Base-by-base conservation (phyloP, 2,329 filamentous ascomycete genomes). In the Ophiostoma himal-ulmi region DNA sequence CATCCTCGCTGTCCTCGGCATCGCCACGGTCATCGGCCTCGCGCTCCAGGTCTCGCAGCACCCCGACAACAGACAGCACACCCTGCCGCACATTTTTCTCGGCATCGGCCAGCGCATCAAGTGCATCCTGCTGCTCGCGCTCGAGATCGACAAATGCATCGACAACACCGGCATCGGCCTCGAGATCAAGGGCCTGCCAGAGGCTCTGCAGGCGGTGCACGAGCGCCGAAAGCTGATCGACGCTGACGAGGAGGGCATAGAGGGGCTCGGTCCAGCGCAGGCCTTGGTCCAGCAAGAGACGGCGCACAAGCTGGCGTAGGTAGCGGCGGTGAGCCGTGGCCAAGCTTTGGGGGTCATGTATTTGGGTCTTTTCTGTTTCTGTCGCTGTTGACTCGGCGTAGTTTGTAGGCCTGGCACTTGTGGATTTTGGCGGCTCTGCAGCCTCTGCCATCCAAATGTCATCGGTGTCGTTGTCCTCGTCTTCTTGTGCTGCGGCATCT, bases 181-280 rank as follows among this genome's bases (percentile, higher is more conserved):
- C 92, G 0, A 96, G 85, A 77, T 97, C 93, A 48, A 93, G 83
- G 0, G 90, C 89, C 22, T 87, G 86, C 83, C 94, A 95, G 68
- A 95, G 88, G 1, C 83, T 84, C 73, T 95, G 89, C 0, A 97
- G 84, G 2, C 92, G 90, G 69, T 88, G 85, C 65, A 95, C 86
- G 54, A 93, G 87, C 0, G 92, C 90, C 36, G 92, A 88, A 13
- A 97, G 88, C 74, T 90, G 90, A 78, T 97, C 94, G n/a, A 93
- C 86, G 75, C 91, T 88, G 30, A 87, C 84, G 44, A 93, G 85
- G 6, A 93, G 84, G 7, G 83, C 82, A 76, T 91, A 89, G 0
- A 94, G 81, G 1, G 86, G 81, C 22, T 86, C 82, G 0, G 90
- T 91, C 77, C 91, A 93, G 2, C 81, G 78, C 1, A 82, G 34